Evolutionary conservation across 371 early-diverging fungal species (phyloP).

Genomic region (Mucor circinelloides): DNA sequence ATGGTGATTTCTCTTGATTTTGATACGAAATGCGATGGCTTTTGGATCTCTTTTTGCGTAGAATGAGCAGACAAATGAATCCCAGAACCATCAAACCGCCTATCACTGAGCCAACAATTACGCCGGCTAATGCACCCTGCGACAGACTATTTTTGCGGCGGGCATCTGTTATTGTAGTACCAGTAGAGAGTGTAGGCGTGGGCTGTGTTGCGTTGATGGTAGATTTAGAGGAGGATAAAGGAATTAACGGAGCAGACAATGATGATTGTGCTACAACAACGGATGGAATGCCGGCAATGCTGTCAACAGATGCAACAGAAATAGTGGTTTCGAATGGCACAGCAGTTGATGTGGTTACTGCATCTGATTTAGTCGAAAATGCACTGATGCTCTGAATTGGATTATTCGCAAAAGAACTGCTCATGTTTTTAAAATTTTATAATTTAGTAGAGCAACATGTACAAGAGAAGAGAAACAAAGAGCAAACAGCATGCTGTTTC

Average conservation of each 20-base stretch:
- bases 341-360: not conserved
- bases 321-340: not conserved
- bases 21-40: not conserved
- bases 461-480: not conserved
- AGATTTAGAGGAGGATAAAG: not conserved
- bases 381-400: not conserved
- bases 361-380: slow-evolving; percentile 1
- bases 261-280: not conserved
- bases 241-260: not conserved
- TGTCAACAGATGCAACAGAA: not conserved
- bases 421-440: not conserved
- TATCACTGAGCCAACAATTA: not conserved
- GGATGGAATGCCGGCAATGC: not conserved
- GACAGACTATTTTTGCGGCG: not conserved
- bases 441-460: not conserved
- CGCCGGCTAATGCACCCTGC: not conserved
- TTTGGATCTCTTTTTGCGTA: not conserved
- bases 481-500: not conserved
- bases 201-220: not conserved
- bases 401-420: slow-evolving; percentile 2
- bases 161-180: not conserved
- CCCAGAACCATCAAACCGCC: not conserved
- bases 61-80: not conserved
- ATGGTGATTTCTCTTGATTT: not conserved
- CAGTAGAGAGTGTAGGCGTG: not conserved